Base-by-base conservation (phyloP, 2,329 filamentous ascomycete genomes). In the Fusarium fujikuroi region DNA sequence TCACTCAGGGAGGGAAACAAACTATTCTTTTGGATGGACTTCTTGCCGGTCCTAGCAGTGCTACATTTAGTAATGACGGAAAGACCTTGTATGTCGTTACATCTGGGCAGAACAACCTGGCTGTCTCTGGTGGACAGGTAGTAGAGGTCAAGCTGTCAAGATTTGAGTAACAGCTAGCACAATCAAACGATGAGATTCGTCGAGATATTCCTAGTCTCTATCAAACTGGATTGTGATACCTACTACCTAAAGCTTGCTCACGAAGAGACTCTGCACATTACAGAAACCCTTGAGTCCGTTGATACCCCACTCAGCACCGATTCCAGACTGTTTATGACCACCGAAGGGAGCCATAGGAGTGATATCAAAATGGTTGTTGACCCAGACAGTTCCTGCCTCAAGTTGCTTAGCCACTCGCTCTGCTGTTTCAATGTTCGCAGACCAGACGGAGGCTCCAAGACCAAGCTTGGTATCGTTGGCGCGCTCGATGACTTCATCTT, bases 351-450 rank as follows among this genome's bases (percentile, higher is more conserved):
- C 80, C 19, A 74, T 61, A 0, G 80, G 80, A 6, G 76, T 70
- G 3, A 79, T 73, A 76, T 90, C 89, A 73, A 90, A 82, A 72
- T 85, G 89, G 16, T 58, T 83, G 78, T 92, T 91, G 71, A 91
- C 86, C 85, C 88, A 91, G 3, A 92, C 87, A 8, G 80, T 86
- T 3, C 90, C 90, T 0, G 87, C 85, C 74, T 91, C 86, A 11
- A 92, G 80, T 42, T 84, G 83, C 37, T 84, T 79, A 0, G 87
- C 89, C 25, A 92, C 85, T 5, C 82, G 80, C 14, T 84, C 83
- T 0, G 88, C 89, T 15, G 84, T 82, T 2, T 82, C 81, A 2
- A 88, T 54, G 63, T 92, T 87, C 4, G 81, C 82, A 10, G 84
- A 87, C 83, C 89, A 92, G 0, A 92, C 85, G 0, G 88, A 88